A percentile compares a stretch with the other conserved stretches of the same genome.
These are phyloP conservation scores for Eucalyptus caleyi DNA, from an alignment of 345 rosid species.

Conservation along the genomic window DNA sequence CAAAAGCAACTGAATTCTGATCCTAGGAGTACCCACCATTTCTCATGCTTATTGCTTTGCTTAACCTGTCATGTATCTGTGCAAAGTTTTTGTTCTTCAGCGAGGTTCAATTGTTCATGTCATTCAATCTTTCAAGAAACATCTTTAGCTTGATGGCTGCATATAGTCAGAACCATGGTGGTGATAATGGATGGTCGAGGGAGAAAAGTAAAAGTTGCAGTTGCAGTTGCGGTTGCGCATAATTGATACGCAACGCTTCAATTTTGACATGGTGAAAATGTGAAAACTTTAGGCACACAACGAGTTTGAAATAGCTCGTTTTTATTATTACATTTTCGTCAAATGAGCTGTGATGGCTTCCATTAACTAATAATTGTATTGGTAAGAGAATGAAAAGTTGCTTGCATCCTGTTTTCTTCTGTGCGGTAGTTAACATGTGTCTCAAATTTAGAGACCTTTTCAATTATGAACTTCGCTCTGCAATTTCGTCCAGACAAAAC, in stretches of 20 bases:
- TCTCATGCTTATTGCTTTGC: background rate
- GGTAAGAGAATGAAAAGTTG: background rate
- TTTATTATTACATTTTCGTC: background rate
- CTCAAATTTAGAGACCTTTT: background rate
- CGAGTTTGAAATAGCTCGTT: background rate
- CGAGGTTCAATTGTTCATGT: background rate
- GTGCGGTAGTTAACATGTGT: background rate
- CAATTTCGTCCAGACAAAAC: constrained; percentile 2
- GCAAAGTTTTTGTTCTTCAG: background rate
- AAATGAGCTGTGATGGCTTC: background rate
- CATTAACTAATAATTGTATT: background rate
- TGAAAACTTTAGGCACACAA: background rate
- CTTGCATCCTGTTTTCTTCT: background rate
- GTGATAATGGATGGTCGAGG: background rate
- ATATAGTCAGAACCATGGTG: background rate
- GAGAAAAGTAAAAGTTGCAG: background rate
- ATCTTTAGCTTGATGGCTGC: background rate
- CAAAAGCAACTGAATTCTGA: background rate
- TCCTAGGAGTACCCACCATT: background rate
- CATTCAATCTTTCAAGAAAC: background rate
- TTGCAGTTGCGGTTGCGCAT: background rate
- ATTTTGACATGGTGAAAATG: background rate
- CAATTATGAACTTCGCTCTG: background rate
- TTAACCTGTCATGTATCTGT: background rate
- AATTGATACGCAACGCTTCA: background rate